These are phyloP conservation scores for Aspergillus affinis DNA, from an alignment of 495 filamentous ascomycete genomes.

Conservation along the genomic window DNA sequence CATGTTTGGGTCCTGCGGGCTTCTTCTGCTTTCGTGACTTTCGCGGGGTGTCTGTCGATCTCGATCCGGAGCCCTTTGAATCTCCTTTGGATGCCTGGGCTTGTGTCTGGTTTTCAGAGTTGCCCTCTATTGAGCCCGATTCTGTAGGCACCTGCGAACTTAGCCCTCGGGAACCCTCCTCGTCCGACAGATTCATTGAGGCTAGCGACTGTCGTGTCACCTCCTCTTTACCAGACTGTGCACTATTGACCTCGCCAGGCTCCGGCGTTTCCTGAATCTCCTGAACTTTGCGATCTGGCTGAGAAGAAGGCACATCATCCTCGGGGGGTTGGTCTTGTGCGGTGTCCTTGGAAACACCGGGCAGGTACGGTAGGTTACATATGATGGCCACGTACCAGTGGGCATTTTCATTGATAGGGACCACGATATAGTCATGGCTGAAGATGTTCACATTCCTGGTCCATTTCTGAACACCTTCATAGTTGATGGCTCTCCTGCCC, in stretches of 20 bases:
- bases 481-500: conserved; percentile 65
- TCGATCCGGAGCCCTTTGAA: neutral
- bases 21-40: conserved; percentile 30
- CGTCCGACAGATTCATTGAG: conserved; percentile 26
- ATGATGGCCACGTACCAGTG: conserved; percentile 98
- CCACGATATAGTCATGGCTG: conserved; percentile 81
- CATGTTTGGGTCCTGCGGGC: conserved; percentile 22
- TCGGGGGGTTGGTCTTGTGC: conserved; percentile 6
- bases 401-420: conserved; percentile 81
- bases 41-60: conserved; percentile 7
- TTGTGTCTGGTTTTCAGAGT: neutral
- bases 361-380: conserved; percentile 71
- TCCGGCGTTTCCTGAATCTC: conserved; percentile 41
- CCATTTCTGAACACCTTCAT: conserved; percentile 82
- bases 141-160: conserved; percentile 13
- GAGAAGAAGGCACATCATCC: conserved; percentile 17
- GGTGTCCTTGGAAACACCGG: conserved; percentile 30
- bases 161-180: conserved; percentile 1
- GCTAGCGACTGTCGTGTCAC: conserved; percentile 24
- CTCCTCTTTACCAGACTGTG: conserved; percentile 21
- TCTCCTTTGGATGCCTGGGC: neutral
- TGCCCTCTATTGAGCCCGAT: neutral
- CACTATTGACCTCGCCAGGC: neutral
- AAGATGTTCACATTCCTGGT: conserved; percentile 85
- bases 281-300: conserved; percentile 24